Base-by-base conservation (phyloP, 106 monocot genomes). In the Triglochin maritima region DNA sequence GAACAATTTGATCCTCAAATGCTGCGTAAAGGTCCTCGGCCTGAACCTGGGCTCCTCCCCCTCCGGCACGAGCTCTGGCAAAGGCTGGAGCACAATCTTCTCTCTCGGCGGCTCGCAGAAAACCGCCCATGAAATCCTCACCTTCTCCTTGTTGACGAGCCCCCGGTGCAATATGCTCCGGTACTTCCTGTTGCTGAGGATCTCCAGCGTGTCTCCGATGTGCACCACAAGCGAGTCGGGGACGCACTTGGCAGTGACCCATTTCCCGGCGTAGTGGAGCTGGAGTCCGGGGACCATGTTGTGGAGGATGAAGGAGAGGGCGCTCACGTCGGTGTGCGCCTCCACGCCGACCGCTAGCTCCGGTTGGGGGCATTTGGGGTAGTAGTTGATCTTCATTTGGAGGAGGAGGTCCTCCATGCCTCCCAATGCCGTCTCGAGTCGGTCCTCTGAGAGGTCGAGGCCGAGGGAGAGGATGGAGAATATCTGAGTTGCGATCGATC, bases 341-440 rank as follows among this genome's bases (percentile, higher is more conserved):
- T 89, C 84, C 16, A 94, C 93, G 8, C 89, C 86, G 29, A 94
- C 67, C 1, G 93, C 93, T 9, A 89, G 77, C 9, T 84, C 81
- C 3, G 89, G 89, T 65, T 82, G 89, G 0, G 89, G 93, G 80
- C 89, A 94, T 17, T 61, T 61, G 3, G 93, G 93, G 78, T 93
- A 93, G 84, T 89, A 93, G 78, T 93, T 93, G 15, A 94, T 94
- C 78, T 94, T 94, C 70, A 94, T 49, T 72, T 94, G 93, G 13
- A 94, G 74, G 3, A 82, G 75, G 4, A 89, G 66, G 43, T 89
- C 86, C 44, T 80, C 82, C 63, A 70, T 53, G 0, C 89, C 93
- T n/a, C 84, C 86, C 0, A 82, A 70, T 51, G 81, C 86, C 4
- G 15, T 11, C 69, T 93, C 89, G 4, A 89, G 77, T 59, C 62